Conservation (phyloP, 352 stramenopile genomes). For the Globisporangium yorkense region DNA sequence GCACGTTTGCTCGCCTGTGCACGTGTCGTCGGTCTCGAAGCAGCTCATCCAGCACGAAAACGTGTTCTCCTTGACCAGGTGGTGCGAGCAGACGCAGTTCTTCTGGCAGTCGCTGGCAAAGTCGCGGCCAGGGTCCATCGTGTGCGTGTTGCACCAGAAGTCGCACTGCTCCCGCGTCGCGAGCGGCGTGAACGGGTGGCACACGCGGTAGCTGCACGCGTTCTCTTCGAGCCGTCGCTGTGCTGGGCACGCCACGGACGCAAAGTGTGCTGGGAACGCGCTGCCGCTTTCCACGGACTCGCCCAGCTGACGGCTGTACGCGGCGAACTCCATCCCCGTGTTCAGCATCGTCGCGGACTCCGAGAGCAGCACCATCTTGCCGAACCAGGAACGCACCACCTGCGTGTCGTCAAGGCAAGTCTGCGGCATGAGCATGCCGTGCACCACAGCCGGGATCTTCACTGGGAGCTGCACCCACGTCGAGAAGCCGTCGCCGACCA, state of each 20-base stretch:
- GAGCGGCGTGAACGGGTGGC: slow-evolving; percentile 17
- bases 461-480: slow-evolving; percentile 11
- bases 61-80: slow-evolving; percentile 18
- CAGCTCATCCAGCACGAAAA: slow-evolving; percentile 37
- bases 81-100: slow-evolving; percentile 24
- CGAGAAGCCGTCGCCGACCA: slow-evolving; percentile 19
- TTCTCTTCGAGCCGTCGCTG: slow-evolving; percentile 16
- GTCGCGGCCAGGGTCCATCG: slow-evolving; percentile 8
- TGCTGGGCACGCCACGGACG: slow-evolving; percentile 20
- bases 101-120: slow-evolving; percentile 18
- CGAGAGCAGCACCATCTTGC: slow-evolving; percentile 34
- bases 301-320: slow-evolving; percentile 13
- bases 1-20: slow-evolving; percentile 6
- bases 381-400: slow-evolving; percentile 29
- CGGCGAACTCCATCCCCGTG: slow-evolving; percentile 22
- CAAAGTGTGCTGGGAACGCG: slow-evolving; percentile 13
- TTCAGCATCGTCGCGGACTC: slow-evolving; percentile 19
- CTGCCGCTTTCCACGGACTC: slow-evolving; percentile 6
- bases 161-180: slow-evolving; percentile 21
- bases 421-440: slow-evolving; percentile 19
- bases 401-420: slow-evolving; percentile 9
- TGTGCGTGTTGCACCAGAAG: slow-evolving; percentile 32
- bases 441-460: slow-evolving; percentile 15
- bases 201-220: slow-evolving; percentile 23
- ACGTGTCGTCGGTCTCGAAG: slow-evolving; percentile 16